phyloP scores from a whole-genome alignment of 331 rosid genomes.

The Ulmus americana region DNA sequence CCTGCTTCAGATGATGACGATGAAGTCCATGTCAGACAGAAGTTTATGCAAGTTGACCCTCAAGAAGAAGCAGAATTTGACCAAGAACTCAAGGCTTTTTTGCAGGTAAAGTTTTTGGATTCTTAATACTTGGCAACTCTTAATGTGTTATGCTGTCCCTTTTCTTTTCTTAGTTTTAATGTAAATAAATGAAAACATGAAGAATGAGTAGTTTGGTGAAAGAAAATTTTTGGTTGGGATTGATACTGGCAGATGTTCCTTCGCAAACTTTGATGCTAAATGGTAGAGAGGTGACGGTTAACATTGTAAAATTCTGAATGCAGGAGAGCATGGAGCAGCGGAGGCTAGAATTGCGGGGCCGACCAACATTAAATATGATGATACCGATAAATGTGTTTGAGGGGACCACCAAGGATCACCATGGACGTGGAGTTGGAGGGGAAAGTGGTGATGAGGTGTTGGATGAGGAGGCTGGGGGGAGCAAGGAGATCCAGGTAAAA shows the following conservation, averaged over 20 bases:
- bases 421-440: conserved; percentile 64
- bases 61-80: conserved; percentile 84
- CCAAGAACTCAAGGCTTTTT: conserved; percentile 84
- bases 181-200: neutral
- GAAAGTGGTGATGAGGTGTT: conserved; percentile 82
- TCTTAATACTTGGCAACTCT: conserved; percentile 10
- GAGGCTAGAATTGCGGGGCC: conserved; percentile 74
- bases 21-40: conserved; percentile 92
- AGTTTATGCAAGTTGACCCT: conserved; percentile 77
- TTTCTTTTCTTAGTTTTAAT: conserved; percentile 4
- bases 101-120: conserved; percentile 56
- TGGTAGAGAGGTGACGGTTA: neutral
- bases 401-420: conserved; percentile 84
- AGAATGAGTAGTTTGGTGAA: neutral
- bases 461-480: conserved; percentile 66
- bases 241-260: neutral
- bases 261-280: neutral
- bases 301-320: conserved; percentile 20
- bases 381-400: conserved; percentile 91
- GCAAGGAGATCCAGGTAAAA: conserved; percentile 83
- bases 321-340: conserved; percentile 99
- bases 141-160: conserved; percentile 4
- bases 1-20: conserved; percentile 88
- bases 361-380: conserved; percentile 89
- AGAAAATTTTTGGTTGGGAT: neutral